Evolutionary conservation across 805 yeast species (phyloP).

Genomic region (Cyberlindnera mississippiensis): DNA sequence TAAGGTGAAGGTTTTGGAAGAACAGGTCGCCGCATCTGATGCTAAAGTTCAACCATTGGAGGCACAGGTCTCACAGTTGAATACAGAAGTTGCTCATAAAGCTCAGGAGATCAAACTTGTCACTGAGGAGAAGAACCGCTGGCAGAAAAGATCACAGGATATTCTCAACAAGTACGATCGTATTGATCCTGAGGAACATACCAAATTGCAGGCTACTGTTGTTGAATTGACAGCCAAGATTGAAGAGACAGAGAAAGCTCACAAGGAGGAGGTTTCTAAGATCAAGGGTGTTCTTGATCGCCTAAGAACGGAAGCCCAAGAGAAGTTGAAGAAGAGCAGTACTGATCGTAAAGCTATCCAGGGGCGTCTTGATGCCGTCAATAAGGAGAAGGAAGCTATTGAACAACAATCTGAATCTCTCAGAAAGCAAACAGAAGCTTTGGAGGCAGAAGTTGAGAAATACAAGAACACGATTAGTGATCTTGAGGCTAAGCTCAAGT

Average conservation of each 20-base stretch:
- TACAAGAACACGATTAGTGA: conserved; percentile 12
- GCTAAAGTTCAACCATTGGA: conserved; percentile 44
- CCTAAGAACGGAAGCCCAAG: conserved; percentile 28
- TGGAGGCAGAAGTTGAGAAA: conserved; percentile 11
- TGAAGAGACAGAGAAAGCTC: conserved; percentile 6
- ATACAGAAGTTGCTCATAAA: conserved; percentile 43
- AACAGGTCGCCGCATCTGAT: conserved; percentile 30
- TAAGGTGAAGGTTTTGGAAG: conserved; percentile 38
- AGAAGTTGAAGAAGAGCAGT: conserved; percentile 25
- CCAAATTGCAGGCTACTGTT: conserved; percentile 32
- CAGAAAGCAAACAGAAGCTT: conserved; percentile 2
- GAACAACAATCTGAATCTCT: conserved; percentile 7
- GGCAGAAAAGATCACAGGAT: conserved; percentile 52
- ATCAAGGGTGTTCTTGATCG: conserved; percentile 24
- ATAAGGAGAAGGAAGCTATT: conserved; percentile 11
- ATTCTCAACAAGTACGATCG: conserved; percentile 42
- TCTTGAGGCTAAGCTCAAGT: conserved; percentile 10
- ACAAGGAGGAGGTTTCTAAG: not conserved
- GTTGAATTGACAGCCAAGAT: conserved; percentile 22
- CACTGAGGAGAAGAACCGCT: conserved; percentile 52
- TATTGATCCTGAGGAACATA: conserved; percentile 44
- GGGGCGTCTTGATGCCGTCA: conserved; percentile 18
- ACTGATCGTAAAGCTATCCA: conserved; percentile 19
- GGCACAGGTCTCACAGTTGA: conserved; percentile 33
- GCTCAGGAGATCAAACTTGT: conserved; percentile 44